Evolutionary conservation across 2,329 filamentous ascomycete species (phyloP).

Genomic region (Hypoxylon sp.): DNA sequence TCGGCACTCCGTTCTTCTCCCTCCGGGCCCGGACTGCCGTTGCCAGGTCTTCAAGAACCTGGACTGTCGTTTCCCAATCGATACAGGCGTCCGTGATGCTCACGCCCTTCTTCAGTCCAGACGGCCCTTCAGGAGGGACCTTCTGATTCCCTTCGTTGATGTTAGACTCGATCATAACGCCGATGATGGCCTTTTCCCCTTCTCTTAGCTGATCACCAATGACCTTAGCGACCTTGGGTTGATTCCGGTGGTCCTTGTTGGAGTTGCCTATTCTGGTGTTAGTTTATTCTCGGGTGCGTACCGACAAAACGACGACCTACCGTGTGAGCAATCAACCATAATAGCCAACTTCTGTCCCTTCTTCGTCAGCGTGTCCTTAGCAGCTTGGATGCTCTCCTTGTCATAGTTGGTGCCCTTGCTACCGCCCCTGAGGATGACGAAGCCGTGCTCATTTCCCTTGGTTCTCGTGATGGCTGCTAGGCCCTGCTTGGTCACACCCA

Average conservation of each 20-base stretch:
- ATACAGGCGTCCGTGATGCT: slow-evolving; percentile 98
- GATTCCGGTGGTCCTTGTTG: slow-evolving; percentile 96
- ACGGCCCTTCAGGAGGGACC: slow-evolving; percentile 84
- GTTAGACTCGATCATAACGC: slow-evolving; percentile 99
- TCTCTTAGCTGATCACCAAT: slow-evolving; percentile 88
- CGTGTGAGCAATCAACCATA: slow-evolving; percentile 99
- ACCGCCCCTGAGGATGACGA: slow-evolving; percentile 94
- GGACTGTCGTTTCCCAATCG: slow-evolving; percentile 87
- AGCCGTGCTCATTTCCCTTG: slow-evolving; percentile 94
- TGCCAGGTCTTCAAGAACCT: slow-evolving; percentile 86
- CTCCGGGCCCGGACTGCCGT: slow-evolving; percentile 85
- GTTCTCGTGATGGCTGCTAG: slow-evolving; percentile 95
- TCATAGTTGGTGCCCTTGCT: slow-evolving; percentile 95
- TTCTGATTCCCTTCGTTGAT: slow-evolving; percentile 93
- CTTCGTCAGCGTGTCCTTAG: slow-evolving; percentile 82
- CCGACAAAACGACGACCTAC: slow-evolving; percentile 62
- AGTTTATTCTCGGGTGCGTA: slow-evolving; percentile 19
- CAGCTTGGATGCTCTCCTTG: slow-evolving; percentile 82
- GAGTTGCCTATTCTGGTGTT: slow-evolving; percentile 79
- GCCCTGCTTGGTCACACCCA: slow-evolving; percentile 98
- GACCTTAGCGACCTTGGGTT: slow-evolving; percentile 89
- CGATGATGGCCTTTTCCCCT: slow-evolving; percentile 90
- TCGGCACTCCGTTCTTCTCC: slow-evolving; percentile 61
- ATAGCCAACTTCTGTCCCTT: slow-evolving; percentile 90
- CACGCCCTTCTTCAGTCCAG: slow-evolving; percentile 86